Percentiles rank a stretch among this genome's conserved stretches.
Evolutionary conservation across 169 alveolate genomes (phyloP).

Genomic region (Plasmodium billcollinsi): DNA sequence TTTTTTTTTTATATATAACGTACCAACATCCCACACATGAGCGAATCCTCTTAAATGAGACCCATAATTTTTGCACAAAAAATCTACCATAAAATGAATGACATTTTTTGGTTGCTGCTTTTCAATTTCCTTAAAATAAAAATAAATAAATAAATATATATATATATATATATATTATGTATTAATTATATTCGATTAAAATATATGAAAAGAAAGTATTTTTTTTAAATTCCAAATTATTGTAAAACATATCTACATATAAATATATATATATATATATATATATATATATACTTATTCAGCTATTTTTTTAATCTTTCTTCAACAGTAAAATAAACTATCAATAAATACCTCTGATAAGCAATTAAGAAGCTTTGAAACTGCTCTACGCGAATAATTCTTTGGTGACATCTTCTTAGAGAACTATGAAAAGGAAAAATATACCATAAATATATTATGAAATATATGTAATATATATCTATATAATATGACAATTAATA

Average conservation of each 20-base stretch:
- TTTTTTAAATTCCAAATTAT: background rate
- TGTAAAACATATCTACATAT: too few relatives aligned
- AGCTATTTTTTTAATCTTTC: background rate
- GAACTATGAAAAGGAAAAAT: too few relatives aligned
- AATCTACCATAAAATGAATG: constrained; percentile 83
- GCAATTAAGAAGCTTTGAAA: constrained; percentile 4
- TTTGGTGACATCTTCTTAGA: background rate
- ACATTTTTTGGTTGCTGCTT: constrained; percentile 82
- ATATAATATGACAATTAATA: too few relatives aligned
- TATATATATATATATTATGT: background rate
- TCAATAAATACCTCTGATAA: constrained; percentile 9
- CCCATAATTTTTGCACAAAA: constrained; percentile 85
- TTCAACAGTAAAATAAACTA: background rate
- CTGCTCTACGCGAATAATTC: background rate
- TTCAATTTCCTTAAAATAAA: constrained; percentile 79
- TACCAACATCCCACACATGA: constrained; percentile 84
- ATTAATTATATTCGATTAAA: too few relatives aligned
- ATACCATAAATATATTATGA: too few relatives aligned
- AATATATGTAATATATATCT: too few relatives aligned
- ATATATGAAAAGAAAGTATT: background rate
- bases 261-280: background rate
- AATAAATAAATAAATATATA: background rate
- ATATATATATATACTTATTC: background rate
- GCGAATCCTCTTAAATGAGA: constrained; percentile 84
- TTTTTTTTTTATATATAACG: background rate